Evolutionary conservation across 2,329 filamentous ascomycete species (phyloP), one percentile per base, ranked within the genome.

Genomic region (Byssothecium circinans): DNA sequence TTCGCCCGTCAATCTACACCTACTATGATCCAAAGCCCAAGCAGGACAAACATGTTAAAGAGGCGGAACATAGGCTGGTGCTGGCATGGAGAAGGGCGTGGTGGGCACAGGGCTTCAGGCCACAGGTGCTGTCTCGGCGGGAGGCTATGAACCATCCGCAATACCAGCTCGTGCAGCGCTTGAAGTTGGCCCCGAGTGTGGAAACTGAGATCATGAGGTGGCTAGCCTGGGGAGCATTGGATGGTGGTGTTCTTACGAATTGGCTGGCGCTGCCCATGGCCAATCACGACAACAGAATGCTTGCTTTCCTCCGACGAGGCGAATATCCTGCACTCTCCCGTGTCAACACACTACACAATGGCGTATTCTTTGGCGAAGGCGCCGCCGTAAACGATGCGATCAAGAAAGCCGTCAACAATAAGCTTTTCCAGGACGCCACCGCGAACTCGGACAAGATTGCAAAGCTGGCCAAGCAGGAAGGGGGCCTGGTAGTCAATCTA

Each of bases 221-320:
- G 91, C 74, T 96, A 52, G 92, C 92, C 0, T 99, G 92, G 91
- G 89, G 89, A 44, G 85, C 87, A 50, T 94, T 96, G 89, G 87
- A 87, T 11, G 86, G 85, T 15, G 94, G 94, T 1, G 74, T 97
- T 29, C 78, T 97, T 39, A 80, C 87, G 14, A 85, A 92, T 66
- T 87, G 87, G 72, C 80, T 87, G n/a, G 80, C 90, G 20, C 79
- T 96, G 42, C 94, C 94, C 3, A 96, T 96, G 88, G 88, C 82
- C 0, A 68, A 82, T 15, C 82, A 84, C 57, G 83, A 91, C 50
- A 89, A 96, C 62, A 70, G 81, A 2, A 77, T 92, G 48, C 74
- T 97, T 33, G 72, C 78, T 0, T 89, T 85, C 58, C 76, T 97
- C 48, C 84, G 91, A 43, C 81, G 86, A 30, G 90, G 88, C 29